Percentiles rank a stretch among this genome's conserved stretches.
Conservation (phyloP, 176 grass and related monocot species). For the Thalia dealbata region DNA sequence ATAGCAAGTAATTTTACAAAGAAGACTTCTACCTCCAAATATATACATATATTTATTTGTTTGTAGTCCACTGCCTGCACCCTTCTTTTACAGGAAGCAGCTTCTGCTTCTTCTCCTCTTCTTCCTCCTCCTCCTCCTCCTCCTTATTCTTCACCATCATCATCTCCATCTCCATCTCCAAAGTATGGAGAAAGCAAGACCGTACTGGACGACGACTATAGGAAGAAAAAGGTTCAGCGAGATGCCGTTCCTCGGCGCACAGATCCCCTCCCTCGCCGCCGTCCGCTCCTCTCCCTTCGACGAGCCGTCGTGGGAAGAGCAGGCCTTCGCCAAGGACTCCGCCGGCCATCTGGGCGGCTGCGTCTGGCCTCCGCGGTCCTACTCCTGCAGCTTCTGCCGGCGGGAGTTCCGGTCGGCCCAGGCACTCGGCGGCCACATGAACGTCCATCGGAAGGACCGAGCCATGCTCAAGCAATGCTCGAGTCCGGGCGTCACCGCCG, state of each 20-base stretch:
- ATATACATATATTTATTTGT: too few species aligned
- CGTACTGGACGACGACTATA: slow-evolving; percentile 5
- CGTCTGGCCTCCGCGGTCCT: slow-evolving; percentile 12
- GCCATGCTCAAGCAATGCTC: slow-evolving; percentile 9
- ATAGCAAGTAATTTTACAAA: too few species aligned
- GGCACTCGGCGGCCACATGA: slow-evolving; percentile 17
- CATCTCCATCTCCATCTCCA: too few species aligned
- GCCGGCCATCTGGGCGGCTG: slow-evolving; percentile 1
- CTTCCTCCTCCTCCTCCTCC: too few species aligned
- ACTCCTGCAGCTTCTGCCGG: slow-evolving; percentile 9
- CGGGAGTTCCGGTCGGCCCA: slow-evolving; percentile 16
- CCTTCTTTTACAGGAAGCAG: too few species aligned
- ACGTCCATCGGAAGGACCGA: slow-evolving; percentile 15
- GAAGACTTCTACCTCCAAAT: too few species aligned
- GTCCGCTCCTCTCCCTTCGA: neutral
- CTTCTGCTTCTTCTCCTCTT: too few species aligned
- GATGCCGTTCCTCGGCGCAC: neutral
- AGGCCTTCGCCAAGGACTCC: neutral
- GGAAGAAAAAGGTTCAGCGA: neutral
- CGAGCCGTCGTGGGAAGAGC: slow-evolving; percentile 9
- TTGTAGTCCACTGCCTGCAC: too few species aligned
- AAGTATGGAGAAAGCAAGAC: neutral
- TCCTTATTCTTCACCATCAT: too few species aligned
- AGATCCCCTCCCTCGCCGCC: neutral
- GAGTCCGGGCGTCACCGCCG: neutral